These are phyloP conservation scores for Dactylorhiza incarnata DNA, from an alignment of 106 monocot species.

Conservation along the genomic window DNA sequence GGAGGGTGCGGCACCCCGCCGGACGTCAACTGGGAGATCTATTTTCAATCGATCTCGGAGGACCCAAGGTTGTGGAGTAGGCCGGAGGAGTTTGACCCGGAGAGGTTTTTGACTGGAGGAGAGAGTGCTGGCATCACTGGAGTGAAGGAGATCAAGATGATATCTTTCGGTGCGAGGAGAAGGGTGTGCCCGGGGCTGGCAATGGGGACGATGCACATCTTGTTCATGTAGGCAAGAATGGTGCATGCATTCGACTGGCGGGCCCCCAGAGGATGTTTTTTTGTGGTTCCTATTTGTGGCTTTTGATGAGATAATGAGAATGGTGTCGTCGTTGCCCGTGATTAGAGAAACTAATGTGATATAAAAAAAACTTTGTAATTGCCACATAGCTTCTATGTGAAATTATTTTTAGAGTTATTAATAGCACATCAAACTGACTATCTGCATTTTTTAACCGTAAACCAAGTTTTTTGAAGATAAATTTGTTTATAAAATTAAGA, in stretches of 20 bases:
- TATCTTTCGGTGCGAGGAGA: constrained; percentile 76
- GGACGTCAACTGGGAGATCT: constrained; percentile 59
- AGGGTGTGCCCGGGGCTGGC: constrained; percentile 76
- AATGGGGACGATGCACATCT: constrained; percentile 66
- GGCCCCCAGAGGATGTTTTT: constrained; percentile 42
- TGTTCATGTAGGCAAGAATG: constrained; percentile 67
- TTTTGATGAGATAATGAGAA: no score
- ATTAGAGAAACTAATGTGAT: no score
- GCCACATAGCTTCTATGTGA: no score
- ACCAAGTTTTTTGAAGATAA: no score
- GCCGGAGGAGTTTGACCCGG: constrained; percentile 54
- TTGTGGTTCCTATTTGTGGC: no score
- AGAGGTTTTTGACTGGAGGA: constrained; percentile 71
- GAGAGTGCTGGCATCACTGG: constrained; percentile 78
- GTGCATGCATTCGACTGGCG: constrained; percentile 78
- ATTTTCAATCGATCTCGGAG: constrained; percentile 57
- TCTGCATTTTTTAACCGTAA: no score
- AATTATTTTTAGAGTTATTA: no score
- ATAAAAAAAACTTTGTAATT: no score
- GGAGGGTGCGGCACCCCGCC: constrained; percentile 66
- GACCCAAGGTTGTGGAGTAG: constrained; percentile 60
- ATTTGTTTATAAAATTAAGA: no score
- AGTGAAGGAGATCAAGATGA: constrained; percentile 55
- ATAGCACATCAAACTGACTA: no score
- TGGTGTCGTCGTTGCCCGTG: no score